These are phyloP conservation scores for Spathaspora gorwiae DNA, from an alignment of 805 yeast genomes.

Conservation along the genomic window DNA sequence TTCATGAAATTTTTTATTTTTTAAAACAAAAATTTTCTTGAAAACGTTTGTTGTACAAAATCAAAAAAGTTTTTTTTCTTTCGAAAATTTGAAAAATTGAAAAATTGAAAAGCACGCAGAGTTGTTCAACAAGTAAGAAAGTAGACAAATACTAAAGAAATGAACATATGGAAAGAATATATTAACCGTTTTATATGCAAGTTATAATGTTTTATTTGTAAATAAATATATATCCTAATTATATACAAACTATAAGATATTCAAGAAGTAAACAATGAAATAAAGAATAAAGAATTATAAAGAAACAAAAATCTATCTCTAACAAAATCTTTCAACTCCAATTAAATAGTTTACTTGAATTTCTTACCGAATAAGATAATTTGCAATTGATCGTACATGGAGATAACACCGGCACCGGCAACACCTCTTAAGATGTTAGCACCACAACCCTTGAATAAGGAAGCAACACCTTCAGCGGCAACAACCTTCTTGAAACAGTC, in stretches of 20 bases:
- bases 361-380: constrained; percentile 93
- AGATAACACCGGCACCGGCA: constrained; percentile 99
- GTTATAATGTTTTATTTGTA: background rate
- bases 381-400: constrained; percentile 96
- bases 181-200: background rate
- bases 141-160: too few species aligned
- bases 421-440: constrained; percentile 99
- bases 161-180: background rate
- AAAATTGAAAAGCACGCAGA: too few species aligned
- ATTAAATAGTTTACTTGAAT: constrained; percentile 52
- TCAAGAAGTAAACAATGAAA: constrained; percentile 2
- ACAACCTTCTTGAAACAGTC: constrained; percentile 90
- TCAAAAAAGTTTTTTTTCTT: too few species aligned
- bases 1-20: too few species aligned
- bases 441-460: constrained; percentile 98
- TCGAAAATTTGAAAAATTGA: too few species aligned
- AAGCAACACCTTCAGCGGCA: constrained; percentile 89
- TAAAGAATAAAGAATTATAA: background rate
- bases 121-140: too few species aligned
- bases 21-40: too few species aligned
- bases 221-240: constrained; percentile 1
- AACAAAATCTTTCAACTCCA: background rate
- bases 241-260: background rate
- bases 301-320: constrained; percentile 3
- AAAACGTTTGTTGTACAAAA: too few species aligned